phyloP scores from a whole-genome alignment of 2,329 filamentous ascomycete species.

The Colletotrichum lini region DNA sequence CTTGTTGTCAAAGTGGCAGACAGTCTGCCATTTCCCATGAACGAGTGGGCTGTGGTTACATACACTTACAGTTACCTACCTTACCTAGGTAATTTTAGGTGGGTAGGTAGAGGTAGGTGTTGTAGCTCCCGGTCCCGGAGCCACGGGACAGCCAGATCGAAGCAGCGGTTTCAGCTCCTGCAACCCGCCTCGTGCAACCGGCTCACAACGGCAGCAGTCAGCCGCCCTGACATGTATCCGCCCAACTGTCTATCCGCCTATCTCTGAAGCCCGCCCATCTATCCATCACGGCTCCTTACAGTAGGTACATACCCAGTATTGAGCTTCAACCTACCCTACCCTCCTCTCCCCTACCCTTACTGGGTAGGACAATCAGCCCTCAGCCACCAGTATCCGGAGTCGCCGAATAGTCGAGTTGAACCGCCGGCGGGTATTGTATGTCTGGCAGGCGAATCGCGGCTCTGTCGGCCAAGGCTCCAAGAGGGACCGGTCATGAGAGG shows the following conservation, averaged over 20 bases:
- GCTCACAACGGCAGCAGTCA: constrained; percentile 3
- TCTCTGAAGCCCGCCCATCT: not conserved
- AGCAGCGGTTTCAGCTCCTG: constrained; percentile 34
- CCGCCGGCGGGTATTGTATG: not conserved
- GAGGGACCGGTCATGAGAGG: constrained; percentile 7
- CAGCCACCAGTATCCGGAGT: constrained; percentile 3
- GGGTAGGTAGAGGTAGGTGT: not conserved
- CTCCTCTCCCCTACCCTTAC: not conserved
- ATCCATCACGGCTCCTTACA: too few species aligned
- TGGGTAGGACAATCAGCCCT: not conserved
- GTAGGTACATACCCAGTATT: not conserved
- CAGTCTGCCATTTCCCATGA: too few species aligned
- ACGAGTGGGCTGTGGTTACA: too few species aligned
- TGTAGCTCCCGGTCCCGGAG: constrained; percentile 14
- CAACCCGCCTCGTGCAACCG: constrained; percentile 27
- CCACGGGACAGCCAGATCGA: constrained; percentile 21
- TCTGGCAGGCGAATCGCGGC: constrained; percentile 22
- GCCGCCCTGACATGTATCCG: not conserved
- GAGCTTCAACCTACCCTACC: not conserved
- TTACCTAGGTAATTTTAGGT: too few species aligned
- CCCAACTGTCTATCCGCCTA: not conserved
- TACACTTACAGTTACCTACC: too few species aligned
- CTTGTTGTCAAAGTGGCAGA: too few species aligned
- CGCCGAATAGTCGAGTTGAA: not conserved
- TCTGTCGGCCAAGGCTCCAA: constrained; percentile 13